phyloP scores from a whole-genome alignment of 2,329 filamentous ascomycete genomes.

The Phoma sp. region DNA sequence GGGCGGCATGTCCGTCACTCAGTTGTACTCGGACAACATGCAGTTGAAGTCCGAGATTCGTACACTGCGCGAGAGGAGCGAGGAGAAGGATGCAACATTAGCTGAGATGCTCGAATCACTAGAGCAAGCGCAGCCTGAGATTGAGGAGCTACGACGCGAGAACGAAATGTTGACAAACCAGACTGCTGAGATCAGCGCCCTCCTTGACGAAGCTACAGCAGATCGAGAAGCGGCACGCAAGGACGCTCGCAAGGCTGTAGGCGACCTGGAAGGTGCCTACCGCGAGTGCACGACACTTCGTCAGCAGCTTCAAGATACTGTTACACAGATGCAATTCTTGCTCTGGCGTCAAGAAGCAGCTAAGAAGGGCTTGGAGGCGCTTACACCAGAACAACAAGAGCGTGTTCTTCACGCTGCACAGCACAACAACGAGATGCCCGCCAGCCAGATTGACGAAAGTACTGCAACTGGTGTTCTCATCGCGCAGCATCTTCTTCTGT shows the following conservation, averaged over 20 bases:
- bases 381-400: slow-evolving; percentile 74
- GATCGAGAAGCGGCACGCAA: slow-evolving; percentile 82
- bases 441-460: slow-evolving; percentile 69
- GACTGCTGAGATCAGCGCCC: slow-evolving; percentile 76
- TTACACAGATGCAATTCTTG: slow-evolving; percentile 88
- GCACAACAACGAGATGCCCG: slow-evolving; percentile 74
- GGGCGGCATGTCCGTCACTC: slow-evolving; percentile 65
- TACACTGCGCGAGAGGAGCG: slow-evolving; percentile 75
- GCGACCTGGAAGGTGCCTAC: slow-evolving; percentile 67
- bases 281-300: slow-evolving; percentile 80
- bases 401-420: slow-evolving; percentile 75
- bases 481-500: slow-evolving; percentile 86
- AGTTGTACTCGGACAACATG: slow-evolving; percentile 69
- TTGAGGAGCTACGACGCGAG: slow-evolving; percentile 84
- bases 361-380: slow-evolving; percentile 77
- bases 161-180: slow-evolving; percentile 81
- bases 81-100: slow-evolving; percentile 76
- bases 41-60: slow-evolving; percentile 74
- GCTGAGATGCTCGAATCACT: slow-evolving; percentile 87
- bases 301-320: slow-evolving; percentile 87
- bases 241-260: slow-evolving; percentile 78
- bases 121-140: slow-evolving; percentile 85
- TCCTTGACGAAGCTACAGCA: slow-evolving; percentile 81
- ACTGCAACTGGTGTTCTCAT: slow-evolving; percentile 90
- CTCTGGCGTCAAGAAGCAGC: slow-evolving; percentile 84